Percentiles rank a stretch among this genome's conserved stretches.
These are phyloP conservation scores for Orbilia oligospora DNA, from an alignment of 2,329 filamentous ascomycete species.

Conservation along the genomic window DNA sequence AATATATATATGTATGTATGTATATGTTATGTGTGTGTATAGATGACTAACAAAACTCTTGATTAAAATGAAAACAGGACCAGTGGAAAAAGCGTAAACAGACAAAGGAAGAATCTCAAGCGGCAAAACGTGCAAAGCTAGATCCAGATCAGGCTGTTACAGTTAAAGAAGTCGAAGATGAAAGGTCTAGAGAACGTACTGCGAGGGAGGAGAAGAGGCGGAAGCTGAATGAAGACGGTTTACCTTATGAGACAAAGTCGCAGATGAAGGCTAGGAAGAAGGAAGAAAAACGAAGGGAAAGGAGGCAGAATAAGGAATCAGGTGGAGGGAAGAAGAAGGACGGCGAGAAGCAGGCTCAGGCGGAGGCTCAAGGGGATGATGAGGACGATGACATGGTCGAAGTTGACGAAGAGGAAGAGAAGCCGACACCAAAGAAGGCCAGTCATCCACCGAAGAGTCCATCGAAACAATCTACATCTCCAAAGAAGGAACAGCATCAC, in stretches of 20 bases:
- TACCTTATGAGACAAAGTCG: constrained; percentile 68
- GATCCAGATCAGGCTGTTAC: constrained; percentile 87
- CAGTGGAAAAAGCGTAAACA: constrained; percentile 98
- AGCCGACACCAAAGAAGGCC: constrained; percentile 26
- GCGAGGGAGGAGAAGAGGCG: constrained; percentile 71
- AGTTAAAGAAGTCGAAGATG: constrained; percentile 93
- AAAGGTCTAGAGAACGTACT: constrained; percentile 86
- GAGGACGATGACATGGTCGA: constrained; percentile 14
- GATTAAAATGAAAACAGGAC: constrained; percentile 72
- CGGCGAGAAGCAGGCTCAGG: not conserved
- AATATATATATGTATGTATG: not conserved
- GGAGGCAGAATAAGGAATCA: constrained; percentile 41
- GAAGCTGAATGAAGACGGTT: constrained; percentile 67
- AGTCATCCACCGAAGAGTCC: constrained; percentile 29
- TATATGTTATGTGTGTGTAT: not conserved
- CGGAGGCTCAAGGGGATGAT: not conserved
- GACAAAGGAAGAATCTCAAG: constrained; percentile 87
- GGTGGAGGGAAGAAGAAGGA: not conserved
- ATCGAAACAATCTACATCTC: constrained; percentile 29
- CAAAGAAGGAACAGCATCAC: constrained; percentile 42
- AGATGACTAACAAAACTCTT: not conserved
- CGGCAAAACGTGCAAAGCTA: constrained; percentile 87
- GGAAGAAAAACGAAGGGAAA: constrained; percentile 64
- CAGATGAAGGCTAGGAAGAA: constrained; percentile 71
- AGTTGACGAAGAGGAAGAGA: constrained; percentile 17